Base-by-base conservation (phyloP, 2,329 filamentous ascomycete genomes). In the Paecilomyces niveus region DNA sequence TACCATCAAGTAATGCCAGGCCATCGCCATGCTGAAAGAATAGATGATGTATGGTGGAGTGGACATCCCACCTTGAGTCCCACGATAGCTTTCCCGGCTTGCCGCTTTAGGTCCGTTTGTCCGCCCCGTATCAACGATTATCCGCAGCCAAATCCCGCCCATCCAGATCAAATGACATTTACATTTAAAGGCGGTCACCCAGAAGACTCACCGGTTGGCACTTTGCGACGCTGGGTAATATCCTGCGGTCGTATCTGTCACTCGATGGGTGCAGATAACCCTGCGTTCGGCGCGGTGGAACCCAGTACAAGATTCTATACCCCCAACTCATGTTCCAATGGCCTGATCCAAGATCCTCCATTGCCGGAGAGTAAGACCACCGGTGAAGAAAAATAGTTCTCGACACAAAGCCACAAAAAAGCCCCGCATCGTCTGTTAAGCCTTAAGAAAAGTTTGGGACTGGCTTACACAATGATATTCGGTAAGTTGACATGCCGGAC, bases 161-260 rank as follows among this genome's bases (percentile, higher is more conserved):
- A 24, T 52, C 50, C 50, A 52, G 50, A 15, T 52, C 50, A 52
- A 29, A 4, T 26, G 50, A 52, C 26, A 29, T 13, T 13, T n/a
- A 52, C 10, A 26, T 29, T 52, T 52, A 52, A 29, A 13, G 6
- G 22, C 55, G 58, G 53, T 53, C 61, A 59, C 64, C 64, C 59
- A 61, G 66, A 67, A 61, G 52, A 63, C 58, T 67, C 65, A 67
- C 65, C 65, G 64, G 65, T 55, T 57, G 52, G 59, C 54, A 57
- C 11, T 13, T 3, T 45, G 50, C 21, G 13, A 26, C 50, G 50
- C 50, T 52, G 50, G 24, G 24, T 3, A 26, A 26, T 5, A 3
- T 26, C 5, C 24, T 26, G 24, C 24, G 24, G 24, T 26, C 5
- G 24, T 26, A 26, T 29, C 35, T n/a, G 35, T 39, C 13, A 39